Evolutionary conservation across 352 stramenopile genomes (phyloP).

Genomic region (Pythium grandisporangium): DNA sequence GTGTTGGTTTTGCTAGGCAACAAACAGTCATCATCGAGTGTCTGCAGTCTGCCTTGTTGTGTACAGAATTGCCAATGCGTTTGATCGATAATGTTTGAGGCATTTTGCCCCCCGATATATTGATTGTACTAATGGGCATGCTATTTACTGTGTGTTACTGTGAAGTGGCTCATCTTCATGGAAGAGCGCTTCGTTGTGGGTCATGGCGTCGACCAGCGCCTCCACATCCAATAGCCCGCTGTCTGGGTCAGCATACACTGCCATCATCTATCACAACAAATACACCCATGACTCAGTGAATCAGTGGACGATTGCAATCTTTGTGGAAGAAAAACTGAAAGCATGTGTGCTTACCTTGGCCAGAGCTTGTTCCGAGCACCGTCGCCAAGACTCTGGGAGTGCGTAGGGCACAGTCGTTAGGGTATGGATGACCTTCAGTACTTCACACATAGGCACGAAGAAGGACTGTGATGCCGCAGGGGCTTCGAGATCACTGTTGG

Average conservation of each 20-base stretch:
- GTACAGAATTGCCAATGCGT: no score
- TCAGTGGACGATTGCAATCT: no score
- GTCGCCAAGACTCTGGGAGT: conserved; percentile 30
- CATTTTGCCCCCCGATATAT: no score
- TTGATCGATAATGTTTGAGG: no score
- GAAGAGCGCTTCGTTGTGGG: conserved; percentile 15
- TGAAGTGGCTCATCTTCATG: neutral
- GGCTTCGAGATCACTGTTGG: no score
- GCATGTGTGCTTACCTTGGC: conserved; percentile 27
- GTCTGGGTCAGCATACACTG: conserved; percentile 16
- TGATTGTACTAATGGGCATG: no score
- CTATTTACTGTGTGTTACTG: no score
- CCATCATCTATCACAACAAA: conserved; percentile 19
- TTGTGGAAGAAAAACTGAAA: no score
- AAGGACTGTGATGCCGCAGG: neutral
- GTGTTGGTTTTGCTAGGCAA: no score
- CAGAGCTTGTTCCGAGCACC: conserved; percentile 26
- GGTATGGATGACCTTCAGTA: conserved; percentile 25
- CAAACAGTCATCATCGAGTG: no score
- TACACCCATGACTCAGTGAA: neutral
- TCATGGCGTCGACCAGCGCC: conserved; percentile 23
- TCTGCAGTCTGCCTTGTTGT: no score
- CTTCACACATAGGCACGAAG: neutral
- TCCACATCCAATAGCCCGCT: conserved; percentile 24
- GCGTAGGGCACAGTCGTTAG: conserved; percentile 22